Base-by-base conservation (phyloP, 2,329 filamentous ascomycete genomes). In the Penicillium sp. region DNA sequence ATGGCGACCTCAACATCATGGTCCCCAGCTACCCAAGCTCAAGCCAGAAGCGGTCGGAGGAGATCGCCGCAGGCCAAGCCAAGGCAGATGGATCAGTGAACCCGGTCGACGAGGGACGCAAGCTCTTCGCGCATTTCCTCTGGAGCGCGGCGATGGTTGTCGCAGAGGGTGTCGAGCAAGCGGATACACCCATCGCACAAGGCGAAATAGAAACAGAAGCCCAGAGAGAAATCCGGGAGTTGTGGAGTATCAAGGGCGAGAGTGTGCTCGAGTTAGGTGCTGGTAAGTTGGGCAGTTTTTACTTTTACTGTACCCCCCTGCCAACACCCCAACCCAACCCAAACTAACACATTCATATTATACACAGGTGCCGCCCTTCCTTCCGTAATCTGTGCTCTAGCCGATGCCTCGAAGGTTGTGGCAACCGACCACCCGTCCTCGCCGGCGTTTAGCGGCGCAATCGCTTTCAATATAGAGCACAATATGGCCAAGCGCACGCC, bases 181-280 rank as follows among this genome's bases (percentile, higher is more conserved):
- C 71, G 11, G 64, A 68, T 41, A 56, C 46, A n/a, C 49, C 51
- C 7, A n/a, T 11, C 9, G 25, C 36, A 29, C n/a, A 11, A 11
- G 43, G 43, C 6, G 45, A 50, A 23, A 33, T 16, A 5, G 44
- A 46, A n/a, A 57, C 62, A 8, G 68, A 65, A 15, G 55, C 57
- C 0, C 52, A 55, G 23, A 55, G 34, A 44, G 58, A 62, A n/a
- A 47, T 50, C 21, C 45, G 39, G 10, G 57, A 64, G 13, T 69
- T 72, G 50, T 79, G 77, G 77, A 68, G 60, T 61, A 78, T 85
- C 0, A 66, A 75, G 50, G 80, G 78, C 3, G 74, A 84, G 62
- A 78, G 60, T 25, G 80, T 86, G 9, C 67, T 87, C 50, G 84
- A 87, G 68, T 66, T 87, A 49, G 84, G 84, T 54, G 83, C 84